Base-by-base conservation (phyloP, 2,329 filamentous ascomycete species). In the Mycosphaerelloides madeirae region DNA sequence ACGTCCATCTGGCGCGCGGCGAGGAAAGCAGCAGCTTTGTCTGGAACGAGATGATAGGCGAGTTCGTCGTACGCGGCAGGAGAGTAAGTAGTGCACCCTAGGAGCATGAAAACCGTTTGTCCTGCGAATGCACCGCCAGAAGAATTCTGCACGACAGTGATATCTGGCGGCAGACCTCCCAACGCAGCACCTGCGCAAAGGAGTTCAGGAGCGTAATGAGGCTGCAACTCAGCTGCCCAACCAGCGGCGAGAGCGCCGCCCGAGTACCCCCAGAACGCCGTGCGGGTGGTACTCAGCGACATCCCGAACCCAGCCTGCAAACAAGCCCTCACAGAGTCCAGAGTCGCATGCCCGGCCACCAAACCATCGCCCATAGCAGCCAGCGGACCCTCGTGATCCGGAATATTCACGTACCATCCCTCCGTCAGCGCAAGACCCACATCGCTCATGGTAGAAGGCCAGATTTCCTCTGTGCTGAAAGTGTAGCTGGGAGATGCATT, bases 201-300 rank as follows among this genome's bases (percentile, higher is more conserved):
- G 4, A 79, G 57, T 29, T 77, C 73, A 0, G 76, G 74, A 0
- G 76, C 76, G 46, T 79, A 79, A 1, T 59, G 58, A 1, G 66
- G 60, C 28, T 74, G 72, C 18, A 78, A 56, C 37, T 78, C 73
- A 11, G 71, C 69, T 0, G 76, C 58, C 76, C 68, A 75, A 19
- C 71, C 72, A 2, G 64, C 69, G 0, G 75, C 74, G 13, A 78
- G 48, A 2, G 70, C 68, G 4, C 76, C 76, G 3, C 77, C 77
- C 0, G 72, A 76, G 51, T 78, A 79, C 0, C 77, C 77, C 73
- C 73, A 78, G 16, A 32, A 32, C 13, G 15, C 13, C 12, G n/a
- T 18, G 15, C 33, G n/a, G 8, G 15, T 35, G 11, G 16, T 6
- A 6, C 9, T 19, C 3, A 16, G 33, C 3, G 19, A 16, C 15